Evolutionary conservation across 306 rosid species (phyloP).

Genomic region (Pterocarpus santalinus): DNA sequence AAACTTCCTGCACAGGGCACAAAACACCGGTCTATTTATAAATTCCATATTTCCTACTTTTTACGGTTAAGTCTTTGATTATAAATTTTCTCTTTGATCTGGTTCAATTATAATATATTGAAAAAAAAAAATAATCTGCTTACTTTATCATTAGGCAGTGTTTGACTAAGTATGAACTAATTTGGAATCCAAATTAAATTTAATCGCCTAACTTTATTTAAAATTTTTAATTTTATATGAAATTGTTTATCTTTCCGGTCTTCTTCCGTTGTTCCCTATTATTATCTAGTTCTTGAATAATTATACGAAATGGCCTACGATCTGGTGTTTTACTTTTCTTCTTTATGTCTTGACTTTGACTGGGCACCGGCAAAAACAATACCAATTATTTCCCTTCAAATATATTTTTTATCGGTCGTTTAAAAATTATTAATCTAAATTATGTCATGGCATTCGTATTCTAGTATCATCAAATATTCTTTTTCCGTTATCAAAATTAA

Average conservation of each 20-base stretch:
- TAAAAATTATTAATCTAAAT: too few species aligned
- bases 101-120: background rate
- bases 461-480: background rate
- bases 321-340: background rate
- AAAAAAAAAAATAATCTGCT: background rate
- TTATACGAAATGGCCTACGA: background rate
- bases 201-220: too few species aligned
- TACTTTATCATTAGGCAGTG: background rate
- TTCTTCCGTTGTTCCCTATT: too few species aligned
- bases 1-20: too few species aligned
- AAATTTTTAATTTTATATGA: background rate
- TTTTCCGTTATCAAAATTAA: background rate
- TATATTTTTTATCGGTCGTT: background rate
- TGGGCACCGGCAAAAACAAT: background rate
- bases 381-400: background rate
- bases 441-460: background rate
- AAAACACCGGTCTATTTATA: too few species aligned
- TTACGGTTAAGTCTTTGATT: background rate
- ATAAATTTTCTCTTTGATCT: too few species aligned
- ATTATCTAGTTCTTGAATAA: too few species aligned
- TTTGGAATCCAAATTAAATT: background rate
- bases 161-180: background rate
- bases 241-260: background rate
- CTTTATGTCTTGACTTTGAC: background rate
- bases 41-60: background rate